phyloP scores from a whole-genome alignment of 106 monocot species.

The Dendrobium officinale region DNA sequence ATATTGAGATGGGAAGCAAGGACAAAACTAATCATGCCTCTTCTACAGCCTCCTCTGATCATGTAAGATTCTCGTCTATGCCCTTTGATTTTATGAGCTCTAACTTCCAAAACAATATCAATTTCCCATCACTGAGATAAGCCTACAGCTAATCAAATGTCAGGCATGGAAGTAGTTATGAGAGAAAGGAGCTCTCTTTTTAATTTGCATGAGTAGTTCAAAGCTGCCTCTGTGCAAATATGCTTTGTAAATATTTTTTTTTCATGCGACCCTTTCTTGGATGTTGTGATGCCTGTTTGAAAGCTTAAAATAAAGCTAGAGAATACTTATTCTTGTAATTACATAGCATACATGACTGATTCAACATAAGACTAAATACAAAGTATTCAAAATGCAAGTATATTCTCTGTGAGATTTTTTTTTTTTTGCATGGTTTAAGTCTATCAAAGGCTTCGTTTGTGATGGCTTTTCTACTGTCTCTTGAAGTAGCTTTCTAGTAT shows the following conservation, averaged over 20 bases:
- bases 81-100: constrained; percentile 6
- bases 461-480: no score
- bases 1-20: constrained; percentile 23
- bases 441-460: no score
- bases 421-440: no score
- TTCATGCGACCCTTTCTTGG: not conserved
- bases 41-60: constrained; percentile 6
- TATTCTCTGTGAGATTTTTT: no score
- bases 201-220: no score
- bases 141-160: not conserved
- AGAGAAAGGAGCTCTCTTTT: not conserved
- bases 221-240: not conserved
- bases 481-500: no score
- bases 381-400: no score
- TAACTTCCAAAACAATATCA: constrained; percentile 2
- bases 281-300: not conserved
- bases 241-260: not conserved
- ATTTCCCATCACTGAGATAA: constrained; percentile 17
- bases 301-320: not conserved
- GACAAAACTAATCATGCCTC: not conserved
- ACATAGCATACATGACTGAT: no score
- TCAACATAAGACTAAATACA: no score
- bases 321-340: not conserved
- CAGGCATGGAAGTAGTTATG: no score
- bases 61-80: constrained; percentile 4